A percentile compares a stretch with the other conserved stretches of the same genome.
phyloP scores from a whole-genome alignment of 805 yeast species.

The Nakazawaea wickerhamii region DNA sequence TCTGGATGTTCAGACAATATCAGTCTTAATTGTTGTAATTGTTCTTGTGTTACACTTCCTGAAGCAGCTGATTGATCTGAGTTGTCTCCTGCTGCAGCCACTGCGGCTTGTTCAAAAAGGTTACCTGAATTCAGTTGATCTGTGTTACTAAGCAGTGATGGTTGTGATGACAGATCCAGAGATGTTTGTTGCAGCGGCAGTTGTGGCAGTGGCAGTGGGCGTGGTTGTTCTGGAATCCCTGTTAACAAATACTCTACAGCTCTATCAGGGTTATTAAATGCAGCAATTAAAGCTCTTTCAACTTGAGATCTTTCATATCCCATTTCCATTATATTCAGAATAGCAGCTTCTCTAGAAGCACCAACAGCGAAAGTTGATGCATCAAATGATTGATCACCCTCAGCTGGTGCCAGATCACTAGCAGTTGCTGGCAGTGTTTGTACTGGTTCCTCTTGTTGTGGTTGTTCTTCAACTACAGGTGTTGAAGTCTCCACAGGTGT shows the following conservation, averaged over 20 bases:
- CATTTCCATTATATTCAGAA: constrained; percentile 87
- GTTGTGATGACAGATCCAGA: background rate
- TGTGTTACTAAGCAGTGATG: constrained; percentile 18
- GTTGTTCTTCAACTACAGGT: constrained; percentile 19
- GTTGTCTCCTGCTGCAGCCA: constrained; percentile 26
- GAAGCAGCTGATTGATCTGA: constrained; percentile 15
- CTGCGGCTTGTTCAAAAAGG: constrained; percentile 49
- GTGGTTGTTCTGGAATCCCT: constrained; percentile 70
- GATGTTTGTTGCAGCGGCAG: constrained; percentile 16
- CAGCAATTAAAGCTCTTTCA: constrained; percentile 87
- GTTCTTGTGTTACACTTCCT: constrained; percentile 27
- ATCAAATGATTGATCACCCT: constrained; percentile 20
- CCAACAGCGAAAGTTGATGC: constrained; percentile 73
- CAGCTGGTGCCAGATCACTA: constrained; percentile 19
- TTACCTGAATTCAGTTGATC: constrained; percentile 31
- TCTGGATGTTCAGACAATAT: constrained; percentile 84
- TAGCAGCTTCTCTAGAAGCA: constrained; percentile 67
- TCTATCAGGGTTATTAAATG: constrained; percentile 95
- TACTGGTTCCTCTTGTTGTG: constrained; percentile 21
- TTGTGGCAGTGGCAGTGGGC: constrained; percentile 22
- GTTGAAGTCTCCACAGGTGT: constrained; percentile 22
- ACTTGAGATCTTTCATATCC: constrained; percentile 88
- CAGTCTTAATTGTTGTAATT: constrained; percentile 59
- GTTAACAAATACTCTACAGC: constrained; percentile 93
- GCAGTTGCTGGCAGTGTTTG: constrained; percentile 16